phyloP scores from a whole-genome alignment of 352 stramenopile species.

The Phytophthora constricta region DNA sequence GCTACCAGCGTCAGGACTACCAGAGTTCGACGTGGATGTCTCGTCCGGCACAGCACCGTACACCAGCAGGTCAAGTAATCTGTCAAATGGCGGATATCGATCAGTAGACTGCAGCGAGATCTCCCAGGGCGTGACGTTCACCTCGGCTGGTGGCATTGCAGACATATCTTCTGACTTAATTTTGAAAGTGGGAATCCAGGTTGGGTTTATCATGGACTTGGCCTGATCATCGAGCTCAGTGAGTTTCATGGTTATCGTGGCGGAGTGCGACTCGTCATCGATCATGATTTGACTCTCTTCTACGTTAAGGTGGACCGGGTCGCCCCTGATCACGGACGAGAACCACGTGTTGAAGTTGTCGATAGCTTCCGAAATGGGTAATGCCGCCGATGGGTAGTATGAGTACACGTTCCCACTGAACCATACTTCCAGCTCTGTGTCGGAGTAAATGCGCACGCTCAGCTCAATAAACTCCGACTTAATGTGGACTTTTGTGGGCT shows the following conservation, averaged over 20 bases:
- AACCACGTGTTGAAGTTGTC: constrained; percentile 21
- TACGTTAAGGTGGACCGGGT: constrained; percentile 12
- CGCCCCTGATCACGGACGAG: neutral
- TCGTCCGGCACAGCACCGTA: constrained; percentile 9
- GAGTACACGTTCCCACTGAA: constrained; percentile 11
- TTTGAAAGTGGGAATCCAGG: constrained; percentile 23
- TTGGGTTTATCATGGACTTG: constrained; percentile 17
- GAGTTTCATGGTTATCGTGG: constrained; percentile 5
- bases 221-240: constrained; percentile 4
- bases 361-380: neutral
- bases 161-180: constrained; percentile 8
- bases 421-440: constrained; percentile 15
- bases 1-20: neutral
- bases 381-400: constrained; percentile 8
- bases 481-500: constrained; percentile 19
- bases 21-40: neutral
- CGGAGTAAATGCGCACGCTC: constrained; percentile 17
- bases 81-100: constrained; percentile 23
- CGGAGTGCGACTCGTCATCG: constrained; percentile 7
- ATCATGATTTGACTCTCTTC: neutral
- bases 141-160: constrained; percentile 6
- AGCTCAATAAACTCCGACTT: constrained; percentile 11
- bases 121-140: constrained; percentile 22
- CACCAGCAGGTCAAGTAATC: constrained; percentile 27
- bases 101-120: constrained; percentile 16